Conservation (phyloP, 1,139 yeast species). For the Candida glucosophila region DNA sequence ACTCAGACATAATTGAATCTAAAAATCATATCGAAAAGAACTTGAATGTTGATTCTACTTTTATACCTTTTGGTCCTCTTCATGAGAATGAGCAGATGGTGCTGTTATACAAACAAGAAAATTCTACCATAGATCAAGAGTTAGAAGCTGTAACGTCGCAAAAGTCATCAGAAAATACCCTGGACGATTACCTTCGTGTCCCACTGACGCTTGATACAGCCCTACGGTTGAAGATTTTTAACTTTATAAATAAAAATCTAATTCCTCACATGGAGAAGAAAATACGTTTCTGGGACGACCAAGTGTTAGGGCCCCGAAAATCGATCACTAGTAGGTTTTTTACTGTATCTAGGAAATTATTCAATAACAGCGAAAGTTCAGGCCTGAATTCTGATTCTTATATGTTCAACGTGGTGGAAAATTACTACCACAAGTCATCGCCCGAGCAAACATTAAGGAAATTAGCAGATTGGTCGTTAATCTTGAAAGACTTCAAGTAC, state of each 20-base stretch:
- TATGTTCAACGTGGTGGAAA: conserved; percentile 33
- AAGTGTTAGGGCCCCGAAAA: conserved; percentile 56
- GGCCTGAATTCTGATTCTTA: conserved; percentile 8
- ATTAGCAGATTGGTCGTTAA: conserved; percentile 87
- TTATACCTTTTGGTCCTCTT: conserved; percentile 15
- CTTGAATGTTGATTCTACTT: conserved; percentile 20
- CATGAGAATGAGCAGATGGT: conserved; percentile 7
- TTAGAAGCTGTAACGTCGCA: conserved; percentile 31
- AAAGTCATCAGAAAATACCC: conserved; percentile 6
- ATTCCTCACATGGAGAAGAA: conserved; percentile 76
- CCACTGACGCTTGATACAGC: conserved; percentile 31
- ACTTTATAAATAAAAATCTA: conserved; percentile 47
- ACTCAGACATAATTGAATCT: conserved; percentile 21
- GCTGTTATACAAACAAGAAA: conserved; percentile 19
- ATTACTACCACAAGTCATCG: conserved; percentile 50
- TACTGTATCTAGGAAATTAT: conserved; percentile 56
- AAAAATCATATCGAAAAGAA: conserved; percentile 20
- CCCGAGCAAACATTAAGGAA: conserved; percentile 73
- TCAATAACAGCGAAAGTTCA: conserved; percentile 18
- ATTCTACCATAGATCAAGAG: conserved; percentile 48
- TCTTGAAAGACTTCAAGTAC: conserved; percentile 78
- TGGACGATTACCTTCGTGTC: conserved; percentile 10
- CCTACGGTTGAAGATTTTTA: conserved; percentile 38
- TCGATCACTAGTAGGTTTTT: conserved; percentile 70
- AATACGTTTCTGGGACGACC: conserved; percentile 73